phyloP scores from a whole-genome alignment of 345 rosid genomes.

The Lepidium africanum region DNA sequence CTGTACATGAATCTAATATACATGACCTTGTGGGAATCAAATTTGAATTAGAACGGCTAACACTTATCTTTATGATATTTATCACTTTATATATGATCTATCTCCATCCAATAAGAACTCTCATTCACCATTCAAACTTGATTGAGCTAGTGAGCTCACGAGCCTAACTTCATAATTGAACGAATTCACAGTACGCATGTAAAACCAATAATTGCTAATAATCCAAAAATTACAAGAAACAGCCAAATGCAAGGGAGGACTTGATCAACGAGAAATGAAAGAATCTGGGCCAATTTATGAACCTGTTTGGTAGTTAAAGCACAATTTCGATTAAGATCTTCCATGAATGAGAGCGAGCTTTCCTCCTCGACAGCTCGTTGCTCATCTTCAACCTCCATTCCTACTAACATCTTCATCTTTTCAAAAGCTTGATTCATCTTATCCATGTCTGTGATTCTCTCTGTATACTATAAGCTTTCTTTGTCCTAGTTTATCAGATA shows the following conservation, averaged over 20 bases:
- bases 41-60: not conserved
- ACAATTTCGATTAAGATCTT: slow-evolving; percentile 84
- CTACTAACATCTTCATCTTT: slow-evolving; percentile 87
- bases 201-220: not conserved
- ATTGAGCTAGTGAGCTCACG: not conserved
- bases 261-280: not conserved
- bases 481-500: slow-evolving; percentile 3
- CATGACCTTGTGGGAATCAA: not conserved
- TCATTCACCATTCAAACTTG: not conserved
- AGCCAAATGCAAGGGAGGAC: slow-evolving; percentile 6
- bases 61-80: not conserved
- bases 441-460: slow-evolving; percentile 40
- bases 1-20: not conserved
- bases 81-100: not conserved
- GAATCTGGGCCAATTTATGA: no score
- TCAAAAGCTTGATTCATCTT: slow-evolving; percentile 79
- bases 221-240: not conserved
- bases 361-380: slow-evolving; percentile 30
- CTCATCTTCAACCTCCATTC: slow-evolving; percentile 74
- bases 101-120: not conserved
- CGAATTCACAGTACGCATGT: not conserved
- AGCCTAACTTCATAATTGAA: not conserved
- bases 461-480: not conserved
- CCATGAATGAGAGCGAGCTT: slow-evolving; percentile 53
- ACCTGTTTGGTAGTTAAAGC: slow-evolving; percentile 71